Evolutionary conservation across 805 yeast genomes (phyloP), one percentile per base, ranked within the genome.

Genomic region (Yarrowia yakushimensis): DNA sequence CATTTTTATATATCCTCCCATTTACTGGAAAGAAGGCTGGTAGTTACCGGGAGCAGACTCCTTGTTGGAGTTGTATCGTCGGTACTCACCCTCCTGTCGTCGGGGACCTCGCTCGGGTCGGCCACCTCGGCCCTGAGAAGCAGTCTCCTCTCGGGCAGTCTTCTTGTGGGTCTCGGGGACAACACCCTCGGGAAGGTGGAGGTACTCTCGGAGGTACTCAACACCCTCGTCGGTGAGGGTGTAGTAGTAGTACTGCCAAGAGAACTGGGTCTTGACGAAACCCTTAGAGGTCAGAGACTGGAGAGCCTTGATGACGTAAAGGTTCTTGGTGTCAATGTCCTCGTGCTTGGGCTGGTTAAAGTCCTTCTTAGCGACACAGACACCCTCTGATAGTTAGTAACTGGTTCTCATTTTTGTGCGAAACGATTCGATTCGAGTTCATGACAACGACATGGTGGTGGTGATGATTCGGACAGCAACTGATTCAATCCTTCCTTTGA

Each of bases 191-290:
- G 99, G 99, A 76, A 94, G 86, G 87, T 92, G 91, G 81, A 94
- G 88, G 90, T 91, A 94, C 79, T 90, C 91, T 84, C 97, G 89
- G 78, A 94, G 88, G 88, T 84, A 94, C 78, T 91, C 97, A 71
- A 94, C 93, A 87, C 99, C 99, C 82, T 90, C 97, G 79, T 94
- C 98, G 79, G 98, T 94, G 79, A 94, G 88, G 85, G 99, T 90
- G 96, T 94, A 94, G 96, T 94, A 94, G 85, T 94, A 94, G 87
- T 90, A 90, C 87, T 92, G 97, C 99, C 99, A 94, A 77, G 98
- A 93, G 88, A 93, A 94, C 84, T 91, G 98, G 75, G 99, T 94
- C 90, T 93, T 91, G 82, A 94, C 98, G 87, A 77, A 94, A 80
- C 99, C 99, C 82, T 88, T 90, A 69, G 99, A 94, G 78, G 96